Conservation (phyloP, 2,329 filamentous ascomycete genomes). For the Alternaria brassicicola region DNA sequence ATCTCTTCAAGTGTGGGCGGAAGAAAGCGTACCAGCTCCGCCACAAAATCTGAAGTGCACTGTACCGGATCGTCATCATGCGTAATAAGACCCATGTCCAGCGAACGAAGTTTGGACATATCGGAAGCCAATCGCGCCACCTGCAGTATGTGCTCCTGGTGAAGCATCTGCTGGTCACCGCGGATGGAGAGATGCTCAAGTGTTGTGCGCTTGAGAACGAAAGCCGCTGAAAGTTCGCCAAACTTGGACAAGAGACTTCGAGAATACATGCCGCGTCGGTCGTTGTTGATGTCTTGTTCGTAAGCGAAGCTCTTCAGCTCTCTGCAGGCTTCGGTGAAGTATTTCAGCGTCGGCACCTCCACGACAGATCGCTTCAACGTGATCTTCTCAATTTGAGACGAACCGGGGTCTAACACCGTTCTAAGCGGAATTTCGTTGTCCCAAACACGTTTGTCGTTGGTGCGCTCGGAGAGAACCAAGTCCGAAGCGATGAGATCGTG, state of each 20-base stretch:
- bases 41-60: slow-evolving; percentile 1
- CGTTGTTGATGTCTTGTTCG: slow-evolving; percentile 9
- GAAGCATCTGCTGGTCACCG: slow-evolving; percentile 5
- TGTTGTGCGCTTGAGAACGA: neutral
- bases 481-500: neutral
- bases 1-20: slow-evolving; percentile 8
- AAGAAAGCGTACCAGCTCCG: neutral
- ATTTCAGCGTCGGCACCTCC: neutral
- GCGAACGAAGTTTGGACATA: slow-evolving; percentile 4
- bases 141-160: slow-evolving; percentile 6
- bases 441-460: neutral
- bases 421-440: slow-evolving; percentile 1
- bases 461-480: neutral
- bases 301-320: slow-evolving; percentile 8
- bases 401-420: neutral
- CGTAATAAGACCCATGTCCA: slow-evolving; percentile 11
- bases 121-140: slow-evolving; percentile 5
- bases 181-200: slow-evolving; percentile 7
- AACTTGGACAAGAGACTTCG: neutral
- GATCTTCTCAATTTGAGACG: slow-evolving; percentile 1
- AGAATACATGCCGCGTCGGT: neutral
- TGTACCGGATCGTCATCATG: slow-evolving; percentile 5
- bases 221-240: neutral
- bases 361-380: slow-evolving; percentile 9
- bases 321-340: slow-evolving; percentile 7